These are phyloP conservation scores for Ogataea pilisensis DNA, from an alignment of 805 yeast species.

Conservation along the genomic window DNA sequence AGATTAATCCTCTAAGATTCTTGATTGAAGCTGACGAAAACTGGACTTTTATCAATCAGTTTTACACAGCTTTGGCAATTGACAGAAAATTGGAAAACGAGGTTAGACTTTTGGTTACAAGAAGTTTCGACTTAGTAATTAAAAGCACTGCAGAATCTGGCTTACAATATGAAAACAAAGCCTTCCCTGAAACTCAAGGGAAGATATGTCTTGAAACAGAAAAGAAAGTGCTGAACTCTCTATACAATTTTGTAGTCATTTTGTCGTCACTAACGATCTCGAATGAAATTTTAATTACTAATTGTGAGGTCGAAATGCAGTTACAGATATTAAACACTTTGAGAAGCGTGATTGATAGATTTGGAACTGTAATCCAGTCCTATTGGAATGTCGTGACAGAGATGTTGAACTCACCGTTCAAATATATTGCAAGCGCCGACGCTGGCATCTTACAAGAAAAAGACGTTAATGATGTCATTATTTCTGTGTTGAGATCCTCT, in stretches of 20 bases:
- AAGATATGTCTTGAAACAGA: slow-evolving; percentile 35
- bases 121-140: slow-evolving; percentile 50
- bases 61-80: slow-evolving; percentile 42
- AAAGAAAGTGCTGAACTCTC: slow-evolving; percentile 42
- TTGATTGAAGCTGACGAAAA: slow-evolving; percentile 37
- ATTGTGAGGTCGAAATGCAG: slow-evolving; percentile 66
- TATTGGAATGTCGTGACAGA: slow-evolving; percentile 72
- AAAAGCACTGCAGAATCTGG: slow-evolving; percentile 38
- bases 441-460: slow-evolving; percentile 22
- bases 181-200: slow-evolving; percentile 2
- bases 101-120: slow-evolving; percentile 44
- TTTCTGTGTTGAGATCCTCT: slow-evolving; percentile 56
- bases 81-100: slow-evolving; percentile 40
- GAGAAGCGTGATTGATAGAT: slow-evolving; percentile 71
- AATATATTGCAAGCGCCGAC: slow-evolving; percentile 30
- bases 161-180: slow-evolving; percentile 22
- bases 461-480: slow-evolving; percentile 43
- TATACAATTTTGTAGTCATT: slow-evolving; percentile 41
- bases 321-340: slow-evolving; percentile 58
- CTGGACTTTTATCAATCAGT: slow-evolving; percentile 46
- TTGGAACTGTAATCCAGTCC: slow-evolving; percentile 53
- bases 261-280: slow-evolving; percentile 38
- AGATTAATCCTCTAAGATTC: slow-evolving; percentile 50
- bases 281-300: slow-evolving; percentile 41
- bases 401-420: slow-evolving; percentile 58